Percentiles rank a stretch among this genome's conserved stretches.
These are phyloP conservation scores for Hagleromyces aurorensis DNA, from an alignment of 805 yeast species.

Conservation along the genomic window DNA sequence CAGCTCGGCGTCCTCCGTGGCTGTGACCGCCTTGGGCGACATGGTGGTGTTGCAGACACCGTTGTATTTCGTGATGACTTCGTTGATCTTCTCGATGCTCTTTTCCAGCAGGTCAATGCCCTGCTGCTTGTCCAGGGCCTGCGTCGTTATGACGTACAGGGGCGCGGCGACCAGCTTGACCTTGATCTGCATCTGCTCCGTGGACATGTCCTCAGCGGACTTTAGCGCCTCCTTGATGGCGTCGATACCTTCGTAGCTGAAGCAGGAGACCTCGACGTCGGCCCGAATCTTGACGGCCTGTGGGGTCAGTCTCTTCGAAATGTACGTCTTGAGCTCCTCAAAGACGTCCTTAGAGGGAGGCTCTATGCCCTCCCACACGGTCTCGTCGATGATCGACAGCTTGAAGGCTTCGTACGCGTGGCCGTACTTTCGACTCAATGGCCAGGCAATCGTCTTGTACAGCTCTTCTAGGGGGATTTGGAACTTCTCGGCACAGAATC, in stretches of 20 bases:
- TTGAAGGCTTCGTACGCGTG: constrained; percentile 98
- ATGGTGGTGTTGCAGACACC: constrained; percentile 89
- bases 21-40: constrained; percentile 99
- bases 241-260: constrained; percentile 94
- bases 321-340: constrained; percentile 79
- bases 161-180: constrained; percentile 98
- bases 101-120: constrained; percentile 74
- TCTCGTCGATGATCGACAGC: constrained; percentile 81
- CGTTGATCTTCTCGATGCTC: constrained; percentile 72
- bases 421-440: constrained; percentile 88
- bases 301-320: constrained; percentile 90
- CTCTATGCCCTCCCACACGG: constrained; percentile 72
- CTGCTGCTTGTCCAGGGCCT: constrained; percentile 82
- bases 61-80: constrained; percentile 61
- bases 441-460: constrained; percentile 94
- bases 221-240: constrained; percentile 86
- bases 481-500: constrained; percentile 97
- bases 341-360: constrained; percentile 69
- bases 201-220: constrained; percentile 77
- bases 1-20: constrained; percentile 95
- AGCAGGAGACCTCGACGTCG: constrained; percentile 97
- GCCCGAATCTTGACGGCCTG: constrained; percentile 97
- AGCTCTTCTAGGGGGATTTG: constrained; percentile 76
- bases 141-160: constrained; percentile 85
- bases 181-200: constrained; percentile 81